Base-by-base conservation (phyloP, 768 basidiomycete species). In the Clathrus columnatus region DNA sequence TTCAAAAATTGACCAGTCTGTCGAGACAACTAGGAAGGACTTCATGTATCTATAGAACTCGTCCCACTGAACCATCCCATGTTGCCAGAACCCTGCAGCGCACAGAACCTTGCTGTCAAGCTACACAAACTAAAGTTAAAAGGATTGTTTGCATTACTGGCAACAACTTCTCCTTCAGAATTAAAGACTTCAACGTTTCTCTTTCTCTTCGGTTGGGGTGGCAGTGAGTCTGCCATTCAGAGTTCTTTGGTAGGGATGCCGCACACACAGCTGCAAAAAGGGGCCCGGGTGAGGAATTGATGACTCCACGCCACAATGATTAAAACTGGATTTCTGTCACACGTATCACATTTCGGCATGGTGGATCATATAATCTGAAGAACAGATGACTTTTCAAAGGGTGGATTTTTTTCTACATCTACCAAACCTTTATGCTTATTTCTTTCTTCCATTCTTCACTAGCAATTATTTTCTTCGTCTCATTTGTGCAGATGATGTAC, bases 381-480 rank as follows among this genome's bases (percentile, higher is more conserved):
- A n/a, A n/a, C n/a, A n/a, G n/a, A n/a, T n/a, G n/a, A n/a, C n/a
- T n/a, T n/a, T n/a, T n/a, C n/a, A n/a, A n/a, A n/a, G n/a, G n/a
- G n/a, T n/a, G 20, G 57, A 50, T 45, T 41, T 59, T 62, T 60
- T 54, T 17, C 20, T 46, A 23, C 17, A 53, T 11, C 18, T 14
- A 4, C 27, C 32, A 20, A 20, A 32, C 27, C 21, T 41, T 27
- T 17, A 28, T n/a, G n/a, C 46, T 54, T 60, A 16, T 58, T 51
- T 5, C 32, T 17, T 36, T 24, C 48, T 26, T 5, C 30, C 11
- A 27, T 48, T 2, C 43, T n/a, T n/a, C n/a, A n/a, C n/a, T n/a
- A 7, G 78, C 85, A 20, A 87, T 95, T 67, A 90, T 96, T 65
- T 95, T 95, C 77, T 96, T 96, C 76, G 80, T 96, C 61, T 91